A percentile compares a stretch with the other conserved stretches of the same genome.
Conservation (phyloP, 202 grass and related monocot genomes). For the Sporobolus alterniflorus region DNA sequence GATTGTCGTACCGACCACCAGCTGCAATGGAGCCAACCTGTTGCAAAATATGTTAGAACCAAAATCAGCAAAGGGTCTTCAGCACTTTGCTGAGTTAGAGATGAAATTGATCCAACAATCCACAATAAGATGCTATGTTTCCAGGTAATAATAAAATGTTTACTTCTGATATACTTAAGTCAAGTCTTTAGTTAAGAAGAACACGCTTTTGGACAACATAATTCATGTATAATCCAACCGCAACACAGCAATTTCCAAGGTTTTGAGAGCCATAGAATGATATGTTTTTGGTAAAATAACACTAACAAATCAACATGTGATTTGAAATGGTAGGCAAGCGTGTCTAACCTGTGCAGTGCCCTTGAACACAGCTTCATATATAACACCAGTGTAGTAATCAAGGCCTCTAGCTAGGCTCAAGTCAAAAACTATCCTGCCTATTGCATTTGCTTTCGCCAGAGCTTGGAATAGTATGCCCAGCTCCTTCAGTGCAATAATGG, state of each 20-base stretch:
- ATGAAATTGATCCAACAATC: neutral
- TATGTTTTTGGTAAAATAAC: neutral
- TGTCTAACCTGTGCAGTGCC: slow-evolving; percentile 70
- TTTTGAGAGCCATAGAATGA: neutral
- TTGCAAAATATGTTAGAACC: slow-evolving; percentile 23
- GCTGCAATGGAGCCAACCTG: slow-evolving; percentile 98
- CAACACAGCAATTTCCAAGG: neutral
- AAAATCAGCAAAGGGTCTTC: slow-evolving; percentile 7
- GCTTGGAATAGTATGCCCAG: slow-evolving; percentile 86
- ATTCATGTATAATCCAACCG: neutral
- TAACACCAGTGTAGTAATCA: slow-evolving; percentile 97
- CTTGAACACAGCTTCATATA: slow-evolving; percentile 98
- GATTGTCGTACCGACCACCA: slow-evolving; percentile 89
- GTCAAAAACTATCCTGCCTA: slow-evolving; percentile 84
- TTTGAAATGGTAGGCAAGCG: neutral
- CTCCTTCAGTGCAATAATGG: slow-evolving; percentile 80
- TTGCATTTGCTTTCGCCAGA: slow-evolving; percentile 81
- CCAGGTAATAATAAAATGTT: neutral
- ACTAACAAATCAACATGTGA: neutral
- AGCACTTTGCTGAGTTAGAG: neutral
- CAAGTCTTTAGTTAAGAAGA: neutral
- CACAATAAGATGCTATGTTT: neutral
- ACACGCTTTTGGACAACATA: slow-evolving; percentile 7
- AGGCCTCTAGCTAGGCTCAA: slow-evolving; percentile 97
- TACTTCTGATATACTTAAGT: neutral